These are phyloP conservation scores for Saccharomyces hybrid DNA, from an alignment of 1,139 yeast genomes.

Conservation along the genomic window DNA sequence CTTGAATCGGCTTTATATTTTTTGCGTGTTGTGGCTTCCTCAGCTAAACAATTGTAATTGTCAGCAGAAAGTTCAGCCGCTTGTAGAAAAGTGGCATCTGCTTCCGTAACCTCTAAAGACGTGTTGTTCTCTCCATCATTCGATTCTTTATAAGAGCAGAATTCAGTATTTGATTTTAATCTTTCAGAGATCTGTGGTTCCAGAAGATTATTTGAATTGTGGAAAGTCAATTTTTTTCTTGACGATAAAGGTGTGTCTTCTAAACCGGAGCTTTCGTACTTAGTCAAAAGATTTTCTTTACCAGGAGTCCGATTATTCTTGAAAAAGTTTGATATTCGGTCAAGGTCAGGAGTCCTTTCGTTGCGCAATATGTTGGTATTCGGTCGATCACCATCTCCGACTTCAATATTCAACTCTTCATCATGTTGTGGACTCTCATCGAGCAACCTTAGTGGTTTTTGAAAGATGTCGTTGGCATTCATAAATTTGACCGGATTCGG, in stretches of 20 bases:
- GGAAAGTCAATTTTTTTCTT: conserved; percentile 3
- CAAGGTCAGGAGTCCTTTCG: conserved; percentile 25
- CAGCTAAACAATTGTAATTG: neutral
- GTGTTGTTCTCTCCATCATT: conserved; percentile 8
- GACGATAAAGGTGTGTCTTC: conserved; percentile 19
- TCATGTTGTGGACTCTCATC: conserved; percentile 1
- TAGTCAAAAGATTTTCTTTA: conserved; percentile 9
- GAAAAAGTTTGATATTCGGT: conserved; percentile 22
- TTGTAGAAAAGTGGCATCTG: neutral
- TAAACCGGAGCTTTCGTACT: conserved; percentile 11
- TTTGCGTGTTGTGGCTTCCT: neutral
- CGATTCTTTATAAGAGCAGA: neutral
- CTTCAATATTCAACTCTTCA: neutral
- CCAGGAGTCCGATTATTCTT: conserved; percentile 14
- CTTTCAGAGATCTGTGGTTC: neutral
- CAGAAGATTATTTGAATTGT: neutral
- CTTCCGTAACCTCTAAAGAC: conserved; percentile 15
- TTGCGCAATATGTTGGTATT: conserved; percentile 7
- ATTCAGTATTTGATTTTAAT: neutral
- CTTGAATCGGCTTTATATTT: neutral
- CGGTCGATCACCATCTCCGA: neutral
- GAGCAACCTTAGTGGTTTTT: neutral
- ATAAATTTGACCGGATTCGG: conserved; percentile 4
- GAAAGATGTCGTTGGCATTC: conserved; percentile 3
- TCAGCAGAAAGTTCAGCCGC: neutral